Conservation (phyloP, 768 basidiomycete genomes). For the Punctularia strigosozonata region DNA sequence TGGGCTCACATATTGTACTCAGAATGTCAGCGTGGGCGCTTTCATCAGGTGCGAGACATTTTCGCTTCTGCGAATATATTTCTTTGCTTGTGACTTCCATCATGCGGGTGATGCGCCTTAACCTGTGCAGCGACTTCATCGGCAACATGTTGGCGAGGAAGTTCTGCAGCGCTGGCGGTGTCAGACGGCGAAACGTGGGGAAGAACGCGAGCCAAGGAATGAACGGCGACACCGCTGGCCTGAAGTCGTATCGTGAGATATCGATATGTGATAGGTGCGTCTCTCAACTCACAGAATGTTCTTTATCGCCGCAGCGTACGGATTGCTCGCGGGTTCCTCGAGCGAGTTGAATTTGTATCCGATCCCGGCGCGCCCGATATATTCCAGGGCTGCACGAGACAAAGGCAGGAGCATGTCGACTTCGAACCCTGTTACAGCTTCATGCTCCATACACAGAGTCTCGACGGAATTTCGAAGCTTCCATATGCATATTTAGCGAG, state of each 20-base stretch:
- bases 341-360: constrained; percentile 16
- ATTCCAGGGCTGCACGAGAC: constrained; percentile 15
- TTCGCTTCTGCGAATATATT: no score
- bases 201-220: constrained; percentile 4
- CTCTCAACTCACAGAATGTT: constrained; percentile 35
- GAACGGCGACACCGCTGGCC: background rate
- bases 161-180: background rate
- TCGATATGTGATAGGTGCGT: no score
- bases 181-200: constrained; percentile 12
- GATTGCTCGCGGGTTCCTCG: constrained; percentile 9
- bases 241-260: no score
- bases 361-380: constrained; percentile 14
- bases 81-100: no score
- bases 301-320: constrained; percentile 16
- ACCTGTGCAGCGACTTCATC: background rate
- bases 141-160: background rate
- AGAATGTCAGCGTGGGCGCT: no score
- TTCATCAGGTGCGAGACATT: no score
- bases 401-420: constrained; percentile 16
- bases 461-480: no score
- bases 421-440: no score
- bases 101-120: constrained; percentile 4
- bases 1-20: no score
- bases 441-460: no score
- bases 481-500: no score